phyloP scores from a whole-genome alignment of 1,284 basidiomycete species.

The Apiotrichum sp. region DNA sequence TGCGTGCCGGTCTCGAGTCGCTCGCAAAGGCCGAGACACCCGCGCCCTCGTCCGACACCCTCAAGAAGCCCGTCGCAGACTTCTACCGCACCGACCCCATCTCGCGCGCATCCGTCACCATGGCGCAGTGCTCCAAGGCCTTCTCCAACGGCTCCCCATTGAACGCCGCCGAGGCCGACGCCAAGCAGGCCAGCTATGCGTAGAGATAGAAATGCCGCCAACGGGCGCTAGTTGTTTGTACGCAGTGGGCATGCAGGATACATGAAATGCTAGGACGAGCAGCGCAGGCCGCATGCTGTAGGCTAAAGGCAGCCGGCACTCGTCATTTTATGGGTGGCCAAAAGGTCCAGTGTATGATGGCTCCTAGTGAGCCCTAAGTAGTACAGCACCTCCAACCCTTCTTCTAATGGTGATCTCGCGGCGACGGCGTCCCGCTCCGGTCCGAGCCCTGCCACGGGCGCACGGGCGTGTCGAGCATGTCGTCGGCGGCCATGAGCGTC shows the following conservation, averaged over 20 bases:
- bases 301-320: no score
- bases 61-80: conserved; percentile 79
- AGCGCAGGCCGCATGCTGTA: not conserved
- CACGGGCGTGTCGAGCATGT: conserved; percentile 3
- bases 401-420: conserved; percentile 7
- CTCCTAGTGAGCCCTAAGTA: no score
- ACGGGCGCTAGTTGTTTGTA: conserved; percentile 15
- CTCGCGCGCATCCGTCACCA: conserved; percentile 49
- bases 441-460: conserved; percentile 9
- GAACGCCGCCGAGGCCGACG: conserved; percentile 12
- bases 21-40: conserved; percentile 54
- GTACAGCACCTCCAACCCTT: no score
- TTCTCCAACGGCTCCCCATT: conserved; percentile 39
- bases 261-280: conserved; percentile 5
- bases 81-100: conserved; percentile 83
- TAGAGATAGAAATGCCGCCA: conserved; percentile 3
- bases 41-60: conserved; percentile 52
- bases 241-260: conserved; percentile 21
- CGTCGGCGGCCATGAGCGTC: not conserved
- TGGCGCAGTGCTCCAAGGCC: conserved; percentile 48
- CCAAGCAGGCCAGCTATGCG: conserved; percentile 14
- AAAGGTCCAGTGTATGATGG: no score
- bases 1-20: conserved; percentile 62
- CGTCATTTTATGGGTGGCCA: no score
- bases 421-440: conserved; percentile 11